Evolutionary conservation across 257 asterid genomes (phyloP), one percentile per base, ranked within the genome.

Genomic region (Solanum lycopersicoides): DNA sequence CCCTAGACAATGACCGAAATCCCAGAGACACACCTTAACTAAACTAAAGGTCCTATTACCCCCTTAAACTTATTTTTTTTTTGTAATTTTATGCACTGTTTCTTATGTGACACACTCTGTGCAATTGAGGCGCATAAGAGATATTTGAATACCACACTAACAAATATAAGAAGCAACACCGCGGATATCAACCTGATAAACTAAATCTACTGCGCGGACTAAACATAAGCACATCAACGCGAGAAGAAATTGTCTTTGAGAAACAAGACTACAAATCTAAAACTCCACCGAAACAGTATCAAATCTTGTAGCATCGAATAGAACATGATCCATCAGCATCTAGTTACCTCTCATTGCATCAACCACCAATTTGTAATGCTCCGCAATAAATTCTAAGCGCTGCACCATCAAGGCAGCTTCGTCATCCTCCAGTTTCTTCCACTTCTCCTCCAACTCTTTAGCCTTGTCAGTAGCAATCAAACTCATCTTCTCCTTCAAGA

Each of bases 361-460:
- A 28, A 90, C 60, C 76, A 90, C 94, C 89, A 88, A 66, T 28
- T 50, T 44, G 50, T 84, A 30, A 65, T 92, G 97, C 77, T 92
- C 92, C 16, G n/a, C 23, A 87, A 93, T 80, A 92, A 95, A 79
- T 18, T 14, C 16, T 76, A 92, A 12, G 83, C 83, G 91, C 93
- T 92, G 90, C 73, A 63, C 12, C 15, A 79, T 71, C 9, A 94
- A 28, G 89, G 91, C 93, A 56, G 60, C 13, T 83, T 94, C 94
- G 84, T 90, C 91, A 86, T 47, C 18, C 20, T 71, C 9, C 90
- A 95, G 82, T n/a, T 90, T 79, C 90, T 89, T 94, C 98, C 98
- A 95, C 89, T 92, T 90, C 13, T 92, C 92, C 28, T 95, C 93
- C 86, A 91, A 88, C 37, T 91, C 93, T 90, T 87, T 87, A 7